Conservation (phyloP, 352 stramenopile genomes). For the Aphanomyces cochlioides region DNA sequence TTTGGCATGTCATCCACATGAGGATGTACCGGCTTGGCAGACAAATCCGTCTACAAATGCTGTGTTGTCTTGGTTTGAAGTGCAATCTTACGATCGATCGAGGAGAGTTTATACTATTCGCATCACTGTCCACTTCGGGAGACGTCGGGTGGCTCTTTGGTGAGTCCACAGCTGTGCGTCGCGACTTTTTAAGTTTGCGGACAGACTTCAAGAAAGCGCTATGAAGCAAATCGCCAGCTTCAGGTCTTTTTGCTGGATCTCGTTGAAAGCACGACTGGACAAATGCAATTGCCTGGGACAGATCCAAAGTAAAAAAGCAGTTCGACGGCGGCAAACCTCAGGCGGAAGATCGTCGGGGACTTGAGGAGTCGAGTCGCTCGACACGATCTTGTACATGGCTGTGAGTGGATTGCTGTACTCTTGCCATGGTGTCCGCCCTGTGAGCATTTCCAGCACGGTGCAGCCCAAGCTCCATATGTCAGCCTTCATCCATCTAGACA, state of each 20-base stretch:
- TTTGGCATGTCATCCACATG: conserved; percentile 9
- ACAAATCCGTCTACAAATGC: background rate
- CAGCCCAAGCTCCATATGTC: conserved; percentile 93
- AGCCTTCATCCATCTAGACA: conserved; percentile 72
- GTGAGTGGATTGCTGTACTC: conserved; percentile 87
- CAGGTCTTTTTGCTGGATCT: conserved; percentile 70
- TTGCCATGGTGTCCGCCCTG: conserved; percentile 82
- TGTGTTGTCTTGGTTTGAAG: background rate
- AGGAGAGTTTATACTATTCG: too few species aligned
- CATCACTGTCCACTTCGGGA: too few species aligned
- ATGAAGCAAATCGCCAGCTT: conserved; percentile 81
- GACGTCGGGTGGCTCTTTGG: background rate
- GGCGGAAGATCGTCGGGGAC: conserved; percentile 53
- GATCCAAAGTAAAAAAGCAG: background rate
- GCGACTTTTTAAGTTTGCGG: background rate
- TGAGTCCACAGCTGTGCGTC: background rate
- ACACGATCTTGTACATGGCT: conserved; percentile 89
- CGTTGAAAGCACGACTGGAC: conserved; percentile 60
- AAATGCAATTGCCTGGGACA: conserved; percentile 49
- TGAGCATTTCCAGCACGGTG: conserved; percentile 92
- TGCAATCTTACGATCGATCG: background rate
- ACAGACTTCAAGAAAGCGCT: conserved; percentile 82
- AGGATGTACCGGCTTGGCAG: background rate
- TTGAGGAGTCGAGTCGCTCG: conserved; percentile 56
- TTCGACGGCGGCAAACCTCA: conserved; percentile 39